Evolutionary conservation across 2,329 filamentous ascomycete species (phyloP).

Genomic region (Calonectria hongkongensis): DNA sequence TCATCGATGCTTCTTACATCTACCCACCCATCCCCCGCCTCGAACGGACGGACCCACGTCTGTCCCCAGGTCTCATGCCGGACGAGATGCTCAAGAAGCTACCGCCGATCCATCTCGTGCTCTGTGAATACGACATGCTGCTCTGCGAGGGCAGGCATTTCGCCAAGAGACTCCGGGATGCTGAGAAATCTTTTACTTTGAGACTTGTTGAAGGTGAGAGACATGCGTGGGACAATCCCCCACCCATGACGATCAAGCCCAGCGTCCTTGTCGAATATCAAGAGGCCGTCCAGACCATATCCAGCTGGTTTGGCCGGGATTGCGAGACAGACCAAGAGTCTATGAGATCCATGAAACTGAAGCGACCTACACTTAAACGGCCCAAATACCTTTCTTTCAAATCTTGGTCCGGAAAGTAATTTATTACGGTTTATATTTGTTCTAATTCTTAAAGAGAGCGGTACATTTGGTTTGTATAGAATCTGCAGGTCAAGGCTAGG

Average conservation of each 20-base stretch:
- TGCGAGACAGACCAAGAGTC: constrained; percentile 62
- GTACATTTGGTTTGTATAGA: constrained; percentile 26
- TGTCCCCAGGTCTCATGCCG: constrained; percentile 75
- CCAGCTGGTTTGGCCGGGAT: constrained; percentile 63
- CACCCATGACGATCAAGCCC: constrained; percentile 65
- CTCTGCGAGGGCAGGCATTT: constrained; percentile 77
- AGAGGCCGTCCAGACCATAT: constrained; percentile 64
- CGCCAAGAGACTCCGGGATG: constrained; percentile 70
- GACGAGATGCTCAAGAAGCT: constrained; percentile 72
- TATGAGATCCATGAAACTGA: constrained; percentile 59
- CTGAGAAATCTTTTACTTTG: constrained; percentile 59
- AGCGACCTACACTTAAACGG: constrained; percentile 57
- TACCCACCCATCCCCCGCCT: constrained; percentile 68
- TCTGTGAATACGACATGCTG: constrained; percentile 81
- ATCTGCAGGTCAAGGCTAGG: not conserved
- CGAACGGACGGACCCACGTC: constrained; percentile 70
- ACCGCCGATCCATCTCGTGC: constrained; percentile 73
- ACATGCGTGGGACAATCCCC: constrained; percentile 70
- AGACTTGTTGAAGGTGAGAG: constrained; percentile 68
- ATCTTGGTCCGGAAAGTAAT: constrained; percentile 57
- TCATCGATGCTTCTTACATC: constrained; percentile 79
- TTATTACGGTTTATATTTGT: not conserved
- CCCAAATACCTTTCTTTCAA: constrained; percentile 58
- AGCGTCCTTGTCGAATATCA: constrained; percentile 68
- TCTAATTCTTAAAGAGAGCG: constrained; percentile 15